These are phyloP conservation scores for Conringia planisiliqua DNA, from an alignment of 345 rosid genomes.

Conservation along the genomic window DNA sequence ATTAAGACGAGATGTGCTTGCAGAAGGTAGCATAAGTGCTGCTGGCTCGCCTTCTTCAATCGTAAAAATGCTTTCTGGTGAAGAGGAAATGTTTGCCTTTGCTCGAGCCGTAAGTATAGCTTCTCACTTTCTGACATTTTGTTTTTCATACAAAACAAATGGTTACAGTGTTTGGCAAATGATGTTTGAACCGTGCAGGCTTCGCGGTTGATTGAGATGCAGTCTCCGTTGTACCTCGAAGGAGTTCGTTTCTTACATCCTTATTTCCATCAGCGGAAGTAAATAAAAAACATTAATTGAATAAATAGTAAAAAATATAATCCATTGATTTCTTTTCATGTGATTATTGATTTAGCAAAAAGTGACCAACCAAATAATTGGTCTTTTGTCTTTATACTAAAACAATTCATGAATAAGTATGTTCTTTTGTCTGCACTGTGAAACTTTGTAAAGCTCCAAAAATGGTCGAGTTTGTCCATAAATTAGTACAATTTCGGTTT, in stretches of 20 bases:
- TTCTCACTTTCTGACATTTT: not conserved
- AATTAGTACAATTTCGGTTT: too few species aligned
- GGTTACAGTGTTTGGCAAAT: not conserved
- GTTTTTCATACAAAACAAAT: not conserved
- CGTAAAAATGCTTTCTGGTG: slow-evolving; percentile 71
- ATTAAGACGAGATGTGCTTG: slow-evolving; percentile 73
- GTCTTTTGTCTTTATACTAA: not conserved
- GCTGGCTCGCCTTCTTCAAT: slow-evolving; percentile 68
- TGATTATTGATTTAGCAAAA: not conserved
- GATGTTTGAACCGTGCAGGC: slow-evolving; percentile 47
- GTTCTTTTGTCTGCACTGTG: not conserved
- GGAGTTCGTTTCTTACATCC: slow-evolving; percentile 70
- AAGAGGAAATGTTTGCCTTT: slow-evolving; percentile 95
- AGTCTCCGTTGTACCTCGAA: slow-evolving; percentile 72
- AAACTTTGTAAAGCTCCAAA: too few species aligned
- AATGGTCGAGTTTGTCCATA: too few species aligned
- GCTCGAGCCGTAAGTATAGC: slow-evolving; percentile 69
- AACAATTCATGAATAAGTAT: not conserved
- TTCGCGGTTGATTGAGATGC: slow-evolving; percentile 89
- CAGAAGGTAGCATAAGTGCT: slow-evolving; percentile 66
- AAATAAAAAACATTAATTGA: not conserved
- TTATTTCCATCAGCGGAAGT: slow-evolving; percentile 45
- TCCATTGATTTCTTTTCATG: not conserved
- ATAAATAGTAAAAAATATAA: not conserved
- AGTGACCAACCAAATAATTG: not conserved